Evolutionary conservation across 805 yeast genomes (phyloP).

Genomic region (Ogataea henricii): DNA sequence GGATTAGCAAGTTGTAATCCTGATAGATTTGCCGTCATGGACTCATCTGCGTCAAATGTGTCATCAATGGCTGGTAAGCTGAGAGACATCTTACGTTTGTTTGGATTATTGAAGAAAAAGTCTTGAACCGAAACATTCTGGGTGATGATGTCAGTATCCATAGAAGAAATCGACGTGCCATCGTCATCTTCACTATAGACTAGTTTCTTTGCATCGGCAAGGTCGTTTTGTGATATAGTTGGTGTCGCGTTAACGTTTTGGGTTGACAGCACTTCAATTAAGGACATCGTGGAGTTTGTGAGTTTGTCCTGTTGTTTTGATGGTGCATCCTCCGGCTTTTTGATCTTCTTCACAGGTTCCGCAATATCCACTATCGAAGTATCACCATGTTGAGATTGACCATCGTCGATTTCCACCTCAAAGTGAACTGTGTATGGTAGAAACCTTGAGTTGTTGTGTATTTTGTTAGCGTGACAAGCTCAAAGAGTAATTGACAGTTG

Average conservation of each 20-base stretch:
- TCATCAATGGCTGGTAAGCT: conserved; percentile 17
- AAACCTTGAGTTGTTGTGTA: conserved; percentile 42
- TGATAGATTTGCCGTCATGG: conserved; percentile 8
- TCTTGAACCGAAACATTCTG: conserved; percentile 50
- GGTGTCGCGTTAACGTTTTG: conserved; percentile 14
- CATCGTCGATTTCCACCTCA: conserved; percentile 39
- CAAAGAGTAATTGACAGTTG: no score
- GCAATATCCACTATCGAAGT: conserved; percentile 28
- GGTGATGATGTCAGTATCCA: conserved; percentile 12
- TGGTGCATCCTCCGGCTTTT: conserved; percentile 9
- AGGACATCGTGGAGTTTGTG: conserved; percentile 26
- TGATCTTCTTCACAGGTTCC: conserved; percentile 25
- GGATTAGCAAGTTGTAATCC: conserved; percentile 12
- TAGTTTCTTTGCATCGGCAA: conserved; percentile 5
- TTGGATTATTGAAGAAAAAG: conserved; percentile 46
- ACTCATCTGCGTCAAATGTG: conserved; percentile 15
- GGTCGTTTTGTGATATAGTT: conserved; percentile 11
- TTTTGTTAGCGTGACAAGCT: neutral
- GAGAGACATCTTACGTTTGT: conserved; percentile 16
- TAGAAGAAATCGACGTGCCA: conserved; percentile 18
- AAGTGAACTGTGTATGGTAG: conserved; percentile 77
- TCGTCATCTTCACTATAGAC: conserved; percentile 17
- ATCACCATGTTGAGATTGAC: conserved; percentile 14
- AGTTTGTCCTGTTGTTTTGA: conserved; percentile 6
- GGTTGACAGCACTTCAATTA: conserved; percentile 26